Evolutionary conservation across 2,329 filamentous ascomycete species (phyloP).

Genomic region (Fusarium hainanense): DNA sequence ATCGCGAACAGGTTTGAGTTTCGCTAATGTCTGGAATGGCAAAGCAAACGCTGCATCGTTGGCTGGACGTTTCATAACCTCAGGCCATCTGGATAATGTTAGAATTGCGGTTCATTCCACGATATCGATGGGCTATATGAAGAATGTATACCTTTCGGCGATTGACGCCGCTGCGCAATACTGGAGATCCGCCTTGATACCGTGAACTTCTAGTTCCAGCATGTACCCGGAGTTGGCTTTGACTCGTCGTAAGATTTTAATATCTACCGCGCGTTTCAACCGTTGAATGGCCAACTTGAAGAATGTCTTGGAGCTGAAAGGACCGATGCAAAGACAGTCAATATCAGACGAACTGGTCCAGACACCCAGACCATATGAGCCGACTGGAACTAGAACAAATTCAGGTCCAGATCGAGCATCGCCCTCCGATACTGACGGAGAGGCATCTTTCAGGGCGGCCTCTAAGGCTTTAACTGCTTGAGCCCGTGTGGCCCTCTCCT

Average conservation of each 20-base stretch:
- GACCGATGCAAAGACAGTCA: conserved; percentile 73
- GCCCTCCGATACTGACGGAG: conserved; percentile 8
- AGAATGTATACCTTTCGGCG: conserved; percentile 57
- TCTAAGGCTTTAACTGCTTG: conserved; percentile 60
- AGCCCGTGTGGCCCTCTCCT: conserved; percentile 56
- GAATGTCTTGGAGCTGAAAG: conserved; percentile 69
- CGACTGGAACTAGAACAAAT: conserved; percentile 69
- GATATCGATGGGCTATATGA: background rate
- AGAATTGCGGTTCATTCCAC: background rate
- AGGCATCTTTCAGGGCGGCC: conserved; percentile 53
- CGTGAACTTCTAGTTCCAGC: conserved; percentile 70
- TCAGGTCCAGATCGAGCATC: conserved; percentile 41
- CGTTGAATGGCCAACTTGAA: conserved; percentile 68
- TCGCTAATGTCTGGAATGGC: conserved; percentile 65
- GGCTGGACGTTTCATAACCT: conserved; percentile 59
- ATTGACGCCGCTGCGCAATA: conserved; percentile 71
- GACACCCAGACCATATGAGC: conserved; percentile 72
- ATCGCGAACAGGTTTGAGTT: conserved; percentile 73
- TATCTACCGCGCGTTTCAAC: conserved; percentile 59
- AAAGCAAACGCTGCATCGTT: conserved; percentile 67
- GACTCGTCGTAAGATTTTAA: conserved; percentile 67
- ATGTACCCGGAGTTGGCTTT: conserved; percentile 70
- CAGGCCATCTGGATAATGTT: conserved; percentile 54
- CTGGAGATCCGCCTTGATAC: conserved; percentile 71
- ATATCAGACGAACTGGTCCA: conserved; percentile 72